Percentiles rank a stretch among this genome's conserved stretches.
These are phyloP conservation scores for Monosporascus sp. DNA, from an alignment of 2,329 filamentous ascomycete species.

Conservation along the genomic window DNA sequence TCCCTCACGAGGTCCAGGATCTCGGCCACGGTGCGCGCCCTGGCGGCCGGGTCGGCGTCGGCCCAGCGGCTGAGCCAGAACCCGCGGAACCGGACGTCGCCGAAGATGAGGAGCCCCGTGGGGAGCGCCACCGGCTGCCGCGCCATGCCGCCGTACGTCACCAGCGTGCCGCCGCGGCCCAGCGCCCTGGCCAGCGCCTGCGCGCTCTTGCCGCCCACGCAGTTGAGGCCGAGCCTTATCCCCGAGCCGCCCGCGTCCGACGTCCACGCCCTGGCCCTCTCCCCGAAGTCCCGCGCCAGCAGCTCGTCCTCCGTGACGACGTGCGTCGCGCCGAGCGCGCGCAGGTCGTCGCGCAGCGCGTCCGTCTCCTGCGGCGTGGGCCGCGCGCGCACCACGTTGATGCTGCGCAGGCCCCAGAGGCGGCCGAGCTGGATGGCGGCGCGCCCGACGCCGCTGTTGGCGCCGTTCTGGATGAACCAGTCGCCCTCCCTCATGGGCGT, in stretches of 20 bases:
- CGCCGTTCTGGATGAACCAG: conserved; percentile 97
- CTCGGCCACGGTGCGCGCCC: conserved; percentile 77
- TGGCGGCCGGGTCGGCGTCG: conserved; percentile 65
- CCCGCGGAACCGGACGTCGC: conserved; percentile 80
- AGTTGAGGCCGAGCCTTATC: conserved; percentile 80
- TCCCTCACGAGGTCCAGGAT: conserved; percentile 70
- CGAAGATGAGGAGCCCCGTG: conserved; percentile 86
- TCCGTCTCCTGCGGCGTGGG: conserved; percentile 60
- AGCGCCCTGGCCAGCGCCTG: conserved; percentile 73
- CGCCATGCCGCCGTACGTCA: conserved; percentile 95
- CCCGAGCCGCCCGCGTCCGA: conserved; percentile 53
- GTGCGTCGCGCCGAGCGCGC: conserved; percentile 50
- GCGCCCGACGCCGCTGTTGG: conserved; percentile 87
- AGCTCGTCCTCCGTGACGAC: conserved; percentile 55
- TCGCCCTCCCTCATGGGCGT: conserved; percentile 60
- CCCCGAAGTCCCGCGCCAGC: conserved; percentile 54
- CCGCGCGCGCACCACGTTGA: conserved; percentile 81
- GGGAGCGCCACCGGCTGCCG: conserved; percentile 79
- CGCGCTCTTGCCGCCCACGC: conserved; percentile 84
- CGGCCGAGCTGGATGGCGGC: conserved; percentile 83
- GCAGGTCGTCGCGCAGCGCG: conserved; percentile 48
- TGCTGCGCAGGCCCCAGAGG: conserved; percentile 83
- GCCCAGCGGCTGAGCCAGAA: conserved; percentile 96
- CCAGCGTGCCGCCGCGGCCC: conserved; percentile 64
- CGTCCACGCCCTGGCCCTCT: conserved; percentile 60